A percentile compares a stretch with the other conserved stretches of the same genome.
Conservation (phyloP, 1,284 basidiomycete species). For the Pascua sp. region DNA sequence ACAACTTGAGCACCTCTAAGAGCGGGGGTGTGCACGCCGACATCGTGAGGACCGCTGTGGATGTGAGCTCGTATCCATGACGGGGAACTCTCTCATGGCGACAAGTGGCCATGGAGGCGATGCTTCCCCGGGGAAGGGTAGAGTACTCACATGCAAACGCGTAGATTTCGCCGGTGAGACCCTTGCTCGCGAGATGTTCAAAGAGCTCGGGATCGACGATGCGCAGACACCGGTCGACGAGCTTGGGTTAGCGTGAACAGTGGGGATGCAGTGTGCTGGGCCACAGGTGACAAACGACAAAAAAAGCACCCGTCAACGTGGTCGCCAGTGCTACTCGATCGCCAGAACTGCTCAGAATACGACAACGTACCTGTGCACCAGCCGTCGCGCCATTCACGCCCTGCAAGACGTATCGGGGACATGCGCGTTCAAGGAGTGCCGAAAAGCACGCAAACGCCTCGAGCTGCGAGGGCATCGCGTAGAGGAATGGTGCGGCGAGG, state of each 20-base stretch:
- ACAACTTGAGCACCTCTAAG: conserved; percentile 86
- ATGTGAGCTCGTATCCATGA: not conserved
- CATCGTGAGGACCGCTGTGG: conserved; percentile 81
- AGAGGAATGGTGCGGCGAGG: conserved; percentile 91
- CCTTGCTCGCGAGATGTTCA: conserved; percentile 76
- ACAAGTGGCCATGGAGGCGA: too few relatives aligned
- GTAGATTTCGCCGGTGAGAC: conserved; percentile 95
- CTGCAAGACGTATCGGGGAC: conserved; percentile 92
- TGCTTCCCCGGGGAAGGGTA: too few relatives aligned
- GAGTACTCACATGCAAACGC: conserved; percentile 80
- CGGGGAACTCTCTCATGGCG: too few relatives aligned
- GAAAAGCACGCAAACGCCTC: conserved; percentile 96
- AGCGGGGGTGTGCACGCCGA: conserved; percentile 96
- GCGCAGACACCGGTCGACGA: conserved; percentile 85
- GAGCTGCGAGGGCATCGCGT: conserved; percentile 89
- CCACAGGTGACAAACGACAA: too few relatives aligned
- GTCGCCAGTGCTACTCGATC: too few relatives aligned
- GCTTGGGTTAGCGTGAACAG: conserved; percentile 52
- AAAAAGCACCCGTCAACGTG: too few relatives aligned
- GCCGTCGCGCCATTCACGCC: conserved; percentile 91
- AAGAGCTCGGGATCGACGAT: conserved; percentile 85
- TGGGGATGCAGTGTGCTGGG: too few relatives aligned
- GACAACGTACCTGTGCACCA: conserved; percentile 71
- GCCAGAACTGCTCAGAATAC: not conserved
- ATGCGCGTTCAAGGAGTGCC: conserved; percentile 87